Base-by-base conservation (phyloP, 345 rosid genomes). In the Eucalyptus paniculata region DNA sequence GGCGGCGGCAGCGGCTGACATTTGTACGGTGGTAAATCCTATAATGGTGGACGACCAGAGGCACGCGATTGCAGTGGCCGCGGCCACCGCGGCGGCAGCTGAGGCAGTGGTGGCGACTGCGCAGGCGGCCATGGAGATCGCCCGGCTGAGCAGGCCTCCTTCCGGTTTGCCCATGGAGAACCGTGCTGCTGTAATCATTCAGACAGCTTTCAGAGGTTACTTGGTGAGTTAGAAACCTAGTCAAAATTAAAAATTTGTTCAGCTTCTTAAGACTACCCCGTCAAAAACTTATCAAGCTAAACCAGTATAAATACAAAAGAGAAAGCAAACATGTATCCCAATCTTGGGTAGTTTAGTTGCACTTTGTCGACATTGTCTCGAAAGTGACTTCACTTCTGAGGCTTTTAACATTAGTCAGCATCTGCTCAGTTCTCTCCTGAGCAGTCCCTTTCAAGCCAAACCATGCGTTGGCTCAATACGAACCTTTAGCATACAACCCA, bases 121-220 rank as follows among this genome's bases (percentile, higher is more conserved):
- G 9, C 96, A 94, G 88, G 95, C 92, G 5, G 93, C 96, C 1
- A 94, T 93, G 40, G 96, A 95, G 92, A 93, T 96, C 34, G 97
- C 95, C 45, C 92, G 95, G 90, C 90, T 95, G 86, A 93, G 94
- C 17, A 91, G 92, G 83, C 89, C 87, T 14, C 90, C 95, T 88
- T 91, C 94, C 54, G 92, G 91, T 88, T 93, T 91, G 9, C 89
- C 91, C 47, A 94, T 89, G 90, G 96, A 95, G 90, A 96, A 95
- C 54, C 92, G 94, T 90, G 99, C 98, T 50, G 97, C 99, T 69
- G 92, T 92, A 65, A 89, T 96, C 89, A 95, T 98, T 69, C 99
- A 98, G 90, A 95, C 98, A 51, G 90, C 95, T 91, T 98, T 97
- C 87, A 92, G 99, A 89, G 97, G 99, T 89, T 96, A 98, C 92